Evolutionary conservation across 192 early-diverging fungal genomes (phyloP), one percentile per base, ranked within the genome.

Genomic region (Entophlyctis luteolus): DNA sequence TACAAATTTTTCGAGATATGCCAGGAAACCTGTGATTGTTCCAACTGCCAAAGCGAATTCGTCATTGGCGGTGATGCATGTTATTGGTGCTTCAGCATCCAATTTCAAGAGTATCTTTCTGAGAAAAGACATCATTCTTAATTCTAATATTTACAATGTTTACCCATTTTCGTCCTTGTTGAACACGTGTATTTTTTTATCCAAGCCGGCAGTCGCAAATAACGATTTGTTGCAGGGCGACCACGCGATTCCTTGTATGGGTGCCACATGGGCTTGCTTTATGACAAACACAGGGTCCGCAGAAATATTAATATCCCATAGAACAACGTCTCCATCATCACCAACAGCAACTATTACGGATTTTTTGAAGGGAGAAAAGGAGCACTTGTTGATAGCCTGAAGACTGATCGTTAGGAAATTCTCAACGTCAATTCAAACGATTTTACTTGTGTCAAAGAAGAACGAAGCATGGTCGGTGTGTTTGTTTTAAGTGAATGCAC

Each of bases 11-110:
- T 42, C 48, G 27, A 34, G 33, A 4, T 27, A 49, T 8, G 23
- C 16, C 6, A 5, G 39, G 59, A n/a, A 31, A 38, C 76, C 76
- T 28, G 58, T 31, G 10, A 62, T 5, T 8, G 65, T 59, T 48
- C 77, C 77, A 20, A 42, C 70, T 6, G 77, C 77, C 27, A 79
- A 58, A 0, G 70, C 8, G 62, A 77, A 68, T 38, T 76, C 77
- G 56, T 72, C 73, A 35, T 72, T 79, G 22, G 75, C 67, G 27
- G 69, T 23, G 6, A 71, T 31, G 45, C 68, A 63, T 3, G 62
- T 59, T 8, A 79, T 38, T 3, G 77, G 77, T 3, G 56, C 28
- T 20, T 68, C 66, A 20, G 73, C 34, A 47, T 75, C 35, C 49
- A 68, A 71, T 36, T 60, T 49, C 38, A 63, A 39, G 4, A 75